phyloP scores from a whole-genome alignment of 2,329 filamentous ascomycete species.

The Calonectria henricotiae region DNA sequence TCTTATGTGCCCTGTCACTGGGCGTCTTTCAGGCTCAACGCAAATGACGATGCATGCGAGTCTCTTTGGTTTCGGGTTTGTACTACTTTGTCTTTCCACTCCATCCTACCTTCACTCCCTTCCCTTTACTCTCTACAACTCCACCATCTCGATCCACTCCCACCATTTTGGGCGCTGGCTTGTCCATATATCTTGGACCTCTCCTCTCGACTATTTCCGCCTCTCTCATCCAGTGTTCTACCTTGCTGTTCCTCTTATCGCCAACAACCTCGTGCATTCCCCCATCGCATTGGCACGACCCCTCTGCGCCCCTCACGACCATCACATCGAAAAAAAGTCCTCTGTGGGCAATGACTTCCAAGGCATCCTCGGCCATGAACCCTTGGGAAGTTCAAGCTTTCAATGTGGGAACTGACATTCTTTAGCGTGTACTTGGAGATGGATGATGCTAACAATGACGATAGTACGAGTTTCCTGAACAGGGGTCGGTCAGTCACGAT shows the following conservation, averaged over 20 bases:
- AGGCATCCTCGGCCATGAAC: constrained; percentile 45
- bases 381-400: constrained; percentile 51
- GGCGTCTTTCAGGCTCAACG: constrained; percentile 11
- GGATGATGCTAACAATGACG: constrained; percentile 32
- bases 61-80: constrained; percentile 8
- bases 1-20: constrained; percentile 12
- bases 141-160: constrained; percentile 31
- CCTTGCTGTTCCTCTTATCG: not conserved
- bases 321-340: constrained; percentile 19
- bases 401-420: constrained; percentile 42
- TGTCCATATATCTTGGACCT: constrained; percentile 27
- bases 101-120: constrained; percentile 12
- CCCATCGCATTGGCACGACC: not conserved
- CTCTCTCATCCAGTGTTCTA: not conserved
- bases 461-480: constrained; percentile 51
- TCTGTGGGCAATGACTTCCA: constrained; percentile 40
- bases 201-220: not conserved
- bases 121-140: constrained; percentile 19
- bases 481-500: constrained; percentile 45
- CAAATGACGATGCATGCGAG: constrained; percentile 23
- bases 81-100: constrained; percentile 23
- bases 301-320: constrained; percentile 9
- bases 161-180: constrained; percentile 3
- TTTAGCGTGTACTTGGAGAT: not conserved
- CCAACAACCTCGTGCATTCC: not conserved